Base-by-base conservation (phyloP, 495 filamentous ascomycete genomes). In the Hypoxylon rickii region DNA sequence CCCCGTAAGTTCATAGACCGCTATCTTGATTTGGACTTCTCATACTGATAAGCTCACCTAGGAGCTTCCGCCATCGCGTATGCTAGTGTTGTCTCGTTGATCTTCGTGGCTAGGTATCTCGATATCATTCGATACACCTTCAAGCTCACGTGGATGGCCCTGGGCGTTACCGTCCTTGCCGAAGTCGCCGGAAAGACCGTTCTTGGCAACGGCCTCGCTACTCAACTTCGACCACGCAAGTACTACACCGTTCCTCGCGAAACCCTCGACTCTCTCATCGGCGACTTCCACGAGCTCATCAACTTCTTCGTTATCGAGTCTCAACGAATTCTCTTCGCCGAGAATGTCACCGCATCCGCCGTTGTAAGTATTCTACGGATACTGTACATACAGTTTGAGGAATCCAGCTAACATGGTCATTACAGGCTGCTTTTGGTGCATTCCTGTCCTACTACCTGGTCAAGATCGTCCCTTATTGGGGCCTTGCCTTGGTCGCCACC, bases 221-320 rank as follows among this genome's bases (percentile, higher is more conserved):
- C 87, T 53, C 91, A 92, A 64, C 80, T 99, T 71, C 88, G 95
- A 36, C 94, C 94, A 15, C 85, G 83, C 70, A 84, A 88, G 68
- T 99, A 99, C 79, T 96, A 92, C 74, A 96, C 90, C 19, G 78
- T 99, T 32, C 86, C 92, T 7, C 84, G 88, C 63, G 89, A 94
- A 60, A 89, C 89, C 7, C 76, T 96, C 11, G 90, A 97, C 63
- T 75, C 79, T 46, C 65, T 90, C 12, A 78, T 92, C 44, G 92
- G 90, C 57, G 94, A 97, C 66, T 68, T 93, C 22, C 88, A 93
- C 69, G 92, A 97, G 73, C 79, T 99, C 41, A 75, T 92, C 74
- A 96, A 99, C 81, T 99, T 99, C 76, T 91, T 97, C 75, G 80
- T 96, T 59, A 91, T 99, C 58, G 94, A 99, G 76, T 86, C 89